A percentile compares a stretch with the other conserved stretches of the same genome.
Conservation (phyloP, 345 rosid species). For the Eucalyptus sp. region DNA sequence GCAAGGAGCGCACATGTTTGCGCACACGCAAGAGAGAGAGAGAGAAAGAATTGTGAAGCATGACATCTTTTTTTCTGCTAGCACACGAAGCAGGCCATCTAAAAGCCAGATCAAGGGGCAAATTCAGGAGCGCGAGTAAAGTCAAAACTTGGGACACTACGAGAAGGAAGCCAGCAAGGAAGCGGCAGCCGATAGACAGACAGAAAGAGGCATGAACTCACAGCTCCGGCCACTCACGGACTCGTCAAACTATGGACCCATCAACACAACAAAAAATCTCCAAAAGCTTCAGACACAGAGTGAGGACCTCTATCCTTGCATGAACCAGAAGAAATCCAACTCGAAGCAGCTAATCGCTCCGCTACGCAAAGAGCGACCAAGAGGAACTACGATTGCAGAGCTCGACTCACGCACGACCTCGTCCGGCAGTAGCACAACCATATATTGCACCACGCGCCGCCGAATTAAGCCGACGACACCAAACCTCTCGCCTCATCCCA, state of each 20-base stretch:
- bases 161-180: background rate
- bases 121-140: background rate
- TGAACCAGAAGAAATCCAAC: background rate
- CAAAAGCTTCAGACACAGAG: background rate
- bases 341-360: background rate
- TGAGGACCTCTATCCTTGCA: background rate
- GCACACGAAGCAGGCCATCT: background rate
- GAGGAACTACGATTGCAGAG: background rate
- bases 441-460: background rate
- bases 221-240: background rate
- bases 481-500: background rate
- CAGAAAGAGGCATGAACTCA: background rate
- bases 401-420: background rate
- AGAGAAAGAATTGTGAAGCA: background rate
- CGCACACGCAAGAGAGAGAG: accelerated
- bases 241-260: background rate
- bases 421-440: background rate
- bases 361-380: background rate
- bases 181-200: background rate
- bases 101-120: background rate
- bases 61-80: background rate
- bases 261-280: background rate
- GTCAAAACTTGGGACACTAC: background rate
- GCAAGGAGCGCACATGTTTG: background rate
- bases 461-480: background rate